phyloP scores from a whole-genome alignment of 2,329 filamentous ascomycete genomes.

The Eutypella sp. region DNA sequence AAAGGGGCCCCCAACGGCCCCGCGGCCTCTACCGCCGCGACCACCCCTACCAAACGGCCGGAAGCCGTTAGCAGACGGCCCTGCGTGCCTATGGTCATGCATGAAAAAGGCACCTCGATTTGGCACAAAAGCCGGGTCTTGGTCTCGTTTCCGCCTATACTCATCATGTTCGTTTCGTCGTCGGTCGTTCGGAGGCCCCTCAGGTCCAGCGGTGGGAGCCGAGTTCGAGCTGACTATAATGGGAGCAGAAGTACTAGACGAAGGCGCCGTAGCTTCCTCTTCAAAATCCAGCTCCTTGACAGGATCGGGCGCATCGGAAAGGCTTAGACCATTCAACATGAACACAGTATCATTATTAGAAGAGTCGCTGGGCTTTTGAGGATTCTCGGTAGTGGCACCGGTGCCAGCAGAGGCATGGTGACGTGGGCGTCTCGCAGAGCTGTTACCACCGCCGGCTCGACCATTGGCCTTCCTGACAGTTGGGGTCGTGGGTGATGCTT shows the following conservation, averaged over 20 bases:
- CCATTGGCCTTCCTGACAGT: slow-evolving; percentile 22
- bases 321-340: slow-evolving; percentile 52
- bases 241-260: slow-evolving; percentile 40
- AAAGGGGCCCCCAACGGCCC: slow-evolving; percentile 53
- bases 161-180: slow-evolving; percentile 85
- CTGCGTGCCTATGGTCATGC: slow-evolving; percentile 83
- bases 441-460: slow-evolving; percentile 29
- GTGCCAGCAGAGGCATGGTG: slow-evolving; percentile 23
- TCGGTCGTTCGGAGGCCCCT: slow-evolving; percentile 60
- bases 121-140: slow-evolving; percentile 89
- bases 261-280: slow-evolving; percentile 32
- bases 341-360: slow-evolving; percentile 50
- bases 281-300: slow-evolving; percentile 45
- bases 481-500: slow-evolving; percentile 45
- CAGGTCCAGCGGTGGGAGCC: slow-evolving; percentile 34
- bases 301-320: slow-evolving; percentile 37
- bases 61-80: slow-evolving; percentile 73
- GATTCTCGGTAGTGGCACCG: slow-evolving; percentile 18
- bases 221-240: slow-evolving; percentile 52
- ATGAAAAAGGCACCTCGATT: slow-evolving; percentile 95
- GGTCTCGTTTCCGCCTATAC: slow-evolving; percentile 80
- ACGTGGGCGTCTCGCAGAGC: slow-evolving; percentile 22
- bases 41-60: slow-evolving; percentile 64
- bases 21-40: slow-evolving; percentile 57
- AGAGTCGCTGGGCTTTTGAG: slow-evolving; percentile 32